phyloP scores from a whole-genome alignment of 768 basidiomycete genomes.

The Calocera cornea region DNA sequence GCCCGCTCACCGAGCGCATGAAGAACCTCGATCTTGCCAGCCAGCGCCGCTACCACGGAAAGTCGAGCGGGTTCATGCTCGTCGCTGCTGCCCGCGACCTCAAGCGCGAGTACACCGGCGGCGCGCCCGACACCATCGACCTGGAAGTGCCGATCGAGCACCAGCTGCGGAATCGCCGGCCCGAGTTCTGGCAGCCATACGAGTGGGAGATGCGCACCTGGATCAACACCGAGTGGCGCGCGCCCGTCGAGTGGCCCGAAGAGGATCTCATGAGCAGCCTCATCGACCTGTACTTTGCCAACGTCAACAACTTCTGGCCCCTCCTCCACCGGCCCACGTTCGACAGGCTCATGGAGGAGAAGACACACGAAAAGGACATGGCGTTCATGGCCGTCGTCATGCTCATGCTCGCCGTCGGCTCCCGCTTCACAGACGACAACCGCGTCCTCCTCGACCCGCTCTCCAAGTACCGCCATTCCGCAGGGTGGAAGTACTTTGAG shows the following conservation, averaged over 20 bases:
- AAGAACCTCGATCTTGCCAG: slow-evolving; percentile 23
- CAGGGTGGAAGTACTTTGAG: slow-evolving; percentile 49
- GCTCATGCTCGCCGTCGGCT: slow-evolving; percentile 56
- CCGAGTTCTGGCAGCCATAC: slow-evolving; percentile 39
- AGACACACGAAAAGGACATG: slow-evolving; percentile 37
- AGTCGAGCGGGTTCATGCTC: slow-evolving; percentile 41
- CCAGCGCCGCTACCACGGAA: slow-evolving; percentile 38
- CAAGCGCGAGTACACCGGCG: slow-evolving; percentile 48
- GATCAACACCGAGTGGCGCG: slow-evolving; percentile 13
- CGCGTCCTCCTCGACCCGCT: slow-evolving; percentile 34
- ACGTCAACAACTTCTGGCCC: slow-evolving; percentile 45
- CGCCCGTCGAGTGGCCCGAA: slow-evolving; percentile 41
- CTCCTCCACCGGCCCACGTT: slow-evolving; percentile 65
- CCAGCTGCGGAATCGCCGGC: slow-evolving; percentile 27
- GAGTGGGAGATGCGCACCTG: slow-evolving; percentile 26
- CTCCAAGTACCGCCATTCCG: slow-evolving; percentile 35
- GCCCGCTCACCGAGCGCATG: slow-evolving; percentile 22
- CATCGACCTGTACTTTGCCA: slow-evolving; percentile 49
- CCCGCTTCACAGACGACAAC: slow-evolving; percentile 45
- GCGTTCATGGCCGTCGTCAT: slow-evolving; percentile 48
- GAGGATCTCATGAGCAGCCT: slow-evolving; percentile 40
- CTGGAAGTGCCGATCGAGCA: slow-evolving; percentile 9
- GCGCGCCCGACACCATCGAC: slow-evolving; percentile 17
- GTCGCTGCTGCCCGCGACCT: slow-evolving; percentile 43
- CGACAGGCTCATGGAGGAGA: slow-evolving; percentile 34